Evolutionary conservation across 257 asterid species (phyloP).

Genomic region (Plantago elongata): DNA sequence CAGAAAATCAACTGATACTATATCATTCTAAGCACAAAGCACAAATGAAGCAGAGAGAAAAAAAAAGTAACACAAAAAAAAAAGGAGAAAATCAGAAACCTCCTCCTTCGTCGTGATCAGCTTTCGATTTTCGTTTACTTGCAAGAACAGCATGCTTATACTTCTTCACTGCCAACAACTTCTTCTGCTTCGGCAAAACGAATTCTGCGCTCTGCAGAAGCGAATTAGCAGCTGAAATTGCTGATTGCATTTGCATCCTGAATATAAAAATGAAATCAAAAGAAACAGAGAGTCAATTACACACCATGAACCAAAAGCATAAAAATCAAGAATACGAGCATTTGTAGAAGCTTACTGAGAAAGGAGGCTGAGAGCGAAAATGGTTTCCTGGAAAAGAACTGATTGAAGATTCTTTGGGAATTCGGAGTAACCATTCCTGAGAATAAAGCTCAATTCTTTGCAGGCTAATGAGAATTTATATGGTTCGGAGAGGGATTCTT

Average conservation of each 20-base stretch:
- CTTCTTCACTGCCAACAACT: constrained; percentile 51
- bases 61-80: neutral
- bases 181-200: constrained; percentile 73
- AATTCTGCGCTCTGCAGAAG: constrained; percentile 70
- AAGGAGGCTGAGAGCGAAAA: constrained; percentile 68
- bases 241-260: constrained; percentile 59
- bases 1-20: neutral
- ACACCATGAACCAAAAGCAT: neutral
- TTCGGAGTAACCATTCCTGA: constrained; percentile 46
- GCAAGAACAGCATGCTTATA: constrained; percentile 69
- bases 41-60: neutral
- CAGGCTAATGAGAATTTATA: constrained; percentile 48
- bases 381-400: constrained; percentile 58
- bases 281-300: neutral
- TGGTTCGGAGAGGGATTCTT: constrained; percentile 43
- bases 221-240: constrained; percentile 54
- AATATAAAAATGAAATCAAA: constrained; percentile 5
- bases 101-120: constrained; percentile 32
- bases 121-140: constrained; percentile 55
- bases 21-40: neutral
- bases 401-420: constrained; percentile 58
- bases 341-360: constrained; percentile 42
- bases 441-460: constrained; percentile 54
- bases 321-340: neutral
- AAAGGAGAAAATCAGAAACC: constrained; percentile 25